Percentiles rank a stretch among this genome's conserved stretches.
phyloP scores from a whole-genome alignment of 768 basidiomycete species.

The Suillus hirtellus region DNA sequence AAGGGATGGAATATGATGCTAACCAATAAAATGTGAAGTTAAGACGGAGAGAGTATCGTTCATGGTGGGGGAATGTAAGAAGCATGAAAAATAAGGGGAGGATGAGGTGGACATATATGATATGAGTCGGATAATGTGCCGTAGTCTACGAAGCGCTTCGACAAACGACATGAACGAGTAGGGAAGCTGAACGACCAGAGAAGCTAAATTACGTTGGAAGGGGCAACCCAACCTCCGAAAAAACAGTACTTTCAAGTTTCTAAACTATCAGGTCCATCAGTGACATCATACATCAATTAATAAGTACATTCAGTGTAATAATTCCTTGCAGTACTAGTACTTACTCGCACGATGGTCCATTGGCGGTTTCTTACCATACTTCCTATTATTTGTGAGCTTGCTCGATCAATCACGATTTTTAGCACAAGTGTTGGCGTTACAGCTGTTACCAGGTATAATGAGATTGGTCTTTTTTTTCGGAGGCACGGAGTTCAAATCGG shows the following conservation, averaged over 20 bases:
- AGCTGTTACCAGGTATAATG: no score
- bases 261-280: not conserved
- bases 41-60: constrained; percentile 20
- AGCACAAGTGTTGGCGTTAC: no score
- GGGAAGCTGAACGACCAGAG: constrained; percentile 8
- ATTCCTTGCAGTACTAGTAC: not conserved
- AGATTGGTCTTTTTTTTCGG: no score
- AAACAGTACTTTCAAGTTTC: not conserved
- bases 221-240: not conserved
- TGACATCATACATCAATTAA: no score
- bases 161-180: constrained; percentile 28
- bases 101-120: not conserved
- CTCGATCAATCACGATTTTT: not conserved
- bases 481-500: no score
- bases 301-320: not conserved
- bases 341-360: no score
- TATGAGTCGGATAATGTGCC: constrained; percentile 21
- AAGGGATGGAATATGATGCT: not conserved
- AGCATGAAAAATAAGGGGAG: not conserved
- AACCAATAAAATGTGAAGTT: constrained; percentile 31
- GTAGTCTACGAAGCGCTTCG: constrained; percentile 35
- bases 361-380: no score
- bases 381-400: no score
- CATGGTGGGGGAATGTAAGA: constrained; percentile 23
- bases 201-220: constrained; percentile 9